phyloP scores from a whole-genome alignment of 2,329 filamentous ascomycete species.

The Onygena corvina region DNA sequence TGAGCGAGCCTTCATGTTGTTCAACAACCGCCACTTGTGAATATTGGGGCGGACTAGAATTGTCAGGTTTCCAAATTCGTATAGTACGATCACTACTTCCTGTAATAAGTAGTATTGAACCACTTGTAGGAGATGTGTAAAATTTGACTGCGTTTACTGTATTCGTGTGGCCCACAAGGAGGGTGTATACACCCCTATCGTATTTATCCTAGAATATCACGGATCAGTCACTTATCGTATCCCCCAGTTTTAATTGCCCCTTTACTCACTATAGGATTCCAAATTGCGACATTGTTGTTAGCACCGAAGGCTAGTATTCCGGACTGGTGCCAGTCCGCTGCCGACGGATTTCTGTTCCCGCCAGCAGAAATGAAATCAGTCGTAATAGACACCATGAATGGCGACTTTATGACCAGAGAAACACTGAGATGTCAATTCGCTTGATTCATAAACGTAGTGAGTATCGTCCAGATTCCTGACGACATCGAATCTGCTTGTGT shows the following conservation, averaged over 20 bases:
- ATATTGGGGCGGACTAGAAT: slow-evolving; percentile 25
- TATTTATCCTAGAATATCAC: slow-evolving; percentile 29
- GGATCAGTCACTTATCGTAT: neutral
- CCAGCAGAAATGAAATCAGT: slow-evolving; percentile 58
- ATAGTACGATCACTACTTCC: slow-evolving; percentile 72
- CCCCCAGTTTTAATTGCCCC: slow-evolving; percentile 1
- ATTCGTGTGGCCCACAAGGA: slow-evolving; percentile 66
- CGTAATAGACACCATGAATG: slow-evolving; percentile 29
- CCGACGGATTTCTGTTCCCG: slow-evolving; percentile 78
- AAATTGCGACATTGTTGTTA: slow-evolving; percentile 77
- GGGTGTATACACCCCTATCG: slow-evolving; percentile 47
- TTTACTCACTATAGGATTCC: slow-evolving; percentile 62
- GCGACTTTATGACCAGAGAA: neutral
- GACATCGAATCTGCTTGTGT: no score
- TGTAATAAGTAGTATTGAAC: slow-evolving; percentile 53
- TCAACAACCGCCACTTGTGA: slow-evolving; percentile 40
- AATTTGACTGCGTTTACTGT: slow-evolving; percentile 77
- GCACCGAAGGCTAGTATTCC: slow-evolving; percentile 78
- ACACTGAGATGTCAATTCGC: no score
- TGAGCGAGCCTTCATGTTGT: slow-evolving; percentile 60
- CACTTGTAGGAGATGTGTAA: slow-evolving; percentile 43
- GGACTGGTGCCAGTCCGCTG: slow-evolving; percentile 72
- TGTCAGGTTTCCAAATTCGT: slow-evolving; percentile 45
- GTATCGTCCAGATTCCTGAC: no score
- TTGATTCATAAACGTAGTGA: no score